A percentile compares a stretch with the other conserved stretches of the same genome.
These are phyloP conservation scores for Fomitopsis pulvina DNA, from an alignment of 768 basidiomycete genomes.

Conservation along the genomic window DNA sequence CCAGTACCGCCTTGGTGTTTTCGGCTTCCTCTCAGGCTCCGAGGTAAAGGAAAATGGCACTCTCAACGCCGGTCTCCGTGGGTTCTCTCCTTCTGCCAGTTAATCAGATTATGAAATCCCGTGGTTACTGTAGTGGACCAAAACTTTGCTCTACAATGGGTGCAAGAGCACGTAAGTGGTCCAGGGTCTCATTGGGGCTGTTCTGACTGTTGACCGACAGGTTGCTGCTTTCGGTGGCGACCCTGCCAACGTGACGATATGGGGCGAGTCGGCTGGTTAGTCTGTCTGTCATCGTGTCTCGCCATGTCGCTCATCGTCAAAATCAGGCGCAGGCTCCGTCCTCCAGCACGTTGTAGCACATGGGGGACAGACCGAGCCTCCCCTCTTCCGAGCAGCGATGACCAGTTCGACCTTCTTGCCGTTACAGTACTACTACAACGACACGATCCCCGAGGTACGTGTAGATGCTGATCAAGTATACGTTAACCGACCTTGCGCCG, in stretches of 20 bases:
- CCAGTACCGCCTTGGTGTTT: slow-evolving; percentile 1
- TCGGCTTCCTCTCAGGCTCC: not conserved
- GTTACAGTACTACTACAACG: slow-evolving; percentile 39
- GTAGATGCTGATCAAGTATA: too few relatives aligned
- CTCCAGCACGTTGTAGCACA: too few relatives aligned
- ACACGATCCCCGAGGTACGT: slow-evolving; percentile 33
- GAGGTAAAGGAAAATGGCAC: not conserved
- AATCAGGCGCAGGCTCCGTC: too few relatives aligned
- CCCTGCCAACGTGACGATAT: not conserved
- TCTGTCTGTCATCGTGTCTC: too few relatives aligned
- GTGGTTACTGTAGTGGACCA: not conserved
- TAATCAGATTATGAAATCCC: not conserved
- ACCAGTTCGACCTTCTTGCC: slow-evolving; percentile 35
- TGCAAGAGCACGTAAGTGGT: not conserved
- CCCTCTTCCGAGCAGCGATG: too few relatives aligned
- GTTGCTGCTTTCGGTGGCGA: not conserved
- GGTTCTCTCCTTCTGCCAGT: not conserved
- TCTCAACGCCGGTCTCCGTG: slow-evolving; percentile 1
- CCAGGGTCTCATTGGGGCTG: not conserved
- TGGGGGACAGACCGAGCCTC: too few relatives aligned
- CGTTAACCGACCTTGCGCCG: too few relatives aligned
- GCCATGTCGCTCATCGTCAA: too few relatives aligned
- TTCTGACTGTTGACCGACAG: not conserved
- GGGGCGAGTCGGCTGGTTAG: not conserved
- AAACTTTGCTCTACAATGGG: not conserved